Evolutionary conservation across 2,329 filamentous ascomycete species (phyloP).

Genomic region (Cordyceps pruinosa): DNA sequence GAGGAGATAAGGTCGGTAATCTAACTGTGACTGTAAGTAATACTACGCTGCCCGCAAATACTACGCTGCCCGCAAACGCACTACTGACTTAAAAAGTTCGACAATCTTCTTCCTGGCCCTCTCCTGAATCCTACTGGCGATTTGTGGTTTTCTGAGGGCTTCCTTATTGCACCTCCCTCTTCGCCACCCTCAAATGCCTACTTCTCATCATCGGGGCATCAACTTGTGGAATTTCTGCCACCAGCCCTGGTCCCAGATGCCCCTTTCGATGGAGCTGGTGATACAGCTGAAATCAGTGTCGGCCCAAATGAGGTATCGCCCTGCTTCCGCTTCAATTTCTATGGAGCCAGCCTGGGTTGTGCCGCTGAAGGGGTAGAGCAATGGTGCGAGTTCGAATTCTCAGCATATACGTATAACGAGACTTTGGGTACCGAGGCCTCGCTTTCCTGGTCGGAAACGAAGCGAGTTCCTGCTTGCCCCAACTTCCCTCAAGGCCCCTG

Average conservation of each 20-base stretch:
- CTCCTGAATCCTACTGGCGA: conserved; percentile 34
- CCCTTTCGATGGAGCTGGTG: conserved; percentile 20
- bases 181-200: conserved; percentile 27
- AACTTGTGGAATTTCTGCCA: conserved; percentile 34
- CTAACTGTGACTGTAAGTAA: conserved; percentile 31
- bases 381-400: conserved; percentile 36
- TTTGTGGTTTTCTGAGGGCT: conserved; percentile 37
- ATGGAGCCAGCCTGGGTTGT: conserved; percentile 33
- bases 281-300: conserved; percentile 34
- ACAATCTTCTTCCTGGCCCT: conserved; percentile 28
- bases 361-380: conserved; percentile 28
- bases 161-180: conserved; percentile 31
- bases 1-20: conserved; percentile 30
- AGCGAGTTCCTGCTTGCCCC: conserved; percentile 32
- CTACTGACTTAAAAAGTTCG: conserved; percentile 26
- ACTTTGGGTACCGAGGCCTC: conserved; percentile 27
- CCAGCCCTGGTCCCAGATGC: conserved; percentile 25
- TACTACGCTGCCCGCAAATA: no score
- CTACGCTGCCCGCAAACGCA: neutral
- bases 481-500: conserved; percentile 28
- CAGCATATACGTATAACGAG: conserved; percentile 33
- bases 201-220: conserved; percentile 32
- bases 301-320: conserved; percentile 30
- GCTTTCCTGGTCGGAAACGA: conserved; percentile 34
- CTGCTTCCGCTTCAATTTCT: conserved; percentile 35